These are phyloP conservation scores for Antarctomyces pellizariae DNA, from an alignment of 495 filamentous ascomycete genomes.

Conservation along the genomic window DNA sequence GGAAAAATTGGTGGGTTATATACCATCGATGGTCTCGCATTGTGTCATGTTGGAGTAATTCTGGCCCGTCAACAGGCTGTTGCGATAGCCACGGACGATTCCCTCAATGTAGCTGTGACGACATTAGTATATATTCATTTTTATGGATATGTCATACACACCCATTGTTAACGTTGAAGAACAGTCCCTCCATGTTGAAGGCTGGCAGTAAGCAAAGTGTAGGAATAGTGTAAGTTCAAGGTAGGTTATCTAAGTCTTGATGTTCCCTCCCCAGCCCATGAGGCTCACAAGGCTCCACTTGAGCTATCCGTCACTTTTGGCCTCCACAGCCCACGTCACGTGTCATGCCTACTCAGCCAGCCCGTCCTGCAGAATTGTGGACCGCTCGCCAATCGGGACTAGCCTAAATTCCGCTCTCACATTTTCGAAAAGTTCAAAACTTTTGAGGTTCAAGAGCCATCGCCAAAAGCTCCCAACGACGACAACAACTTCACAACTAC, in stretches of 20 bases:
- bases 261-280: no score
- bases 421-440: no score
- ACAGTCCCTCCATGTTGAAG: conserved; percentile 68
- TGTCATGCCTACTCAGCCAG: no score
- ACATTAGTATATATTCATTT: conserved; percentile 10
- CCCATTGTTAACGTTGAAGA: conserved; percentile 92
- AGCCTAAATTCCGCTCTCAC: no score
- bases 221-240: no score
- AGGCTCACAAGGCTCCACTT: no score
- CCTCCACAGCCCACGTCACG: no score
- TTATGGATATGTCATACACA: conserved; percentile 18
- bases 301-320: no score
- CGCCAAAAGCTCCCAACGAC: conserved; percentile 5
- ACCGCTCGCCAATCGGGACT: no score
- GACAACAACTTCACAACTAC: conserved; percentile 2
- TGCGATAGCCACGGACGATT: conserved; percentile 89
- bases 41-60: conserved; percentile 94
- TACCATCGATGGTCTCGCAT: conserved; percentile 97
- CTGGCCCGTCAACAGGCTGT: conserved; percentile 67
- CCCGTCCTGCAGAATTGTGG: no score
- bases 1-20: conserved; percentile 8
- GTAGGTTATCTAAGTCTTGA: no score
- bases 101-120: conserved; percentile 69
- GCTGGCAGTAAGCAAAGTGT: not conserved
- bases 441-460: conserved; percentile 4